phyloP scores from a whole-genome alignment of 805 yeast species.

The Ogataea minuta region DNA sequence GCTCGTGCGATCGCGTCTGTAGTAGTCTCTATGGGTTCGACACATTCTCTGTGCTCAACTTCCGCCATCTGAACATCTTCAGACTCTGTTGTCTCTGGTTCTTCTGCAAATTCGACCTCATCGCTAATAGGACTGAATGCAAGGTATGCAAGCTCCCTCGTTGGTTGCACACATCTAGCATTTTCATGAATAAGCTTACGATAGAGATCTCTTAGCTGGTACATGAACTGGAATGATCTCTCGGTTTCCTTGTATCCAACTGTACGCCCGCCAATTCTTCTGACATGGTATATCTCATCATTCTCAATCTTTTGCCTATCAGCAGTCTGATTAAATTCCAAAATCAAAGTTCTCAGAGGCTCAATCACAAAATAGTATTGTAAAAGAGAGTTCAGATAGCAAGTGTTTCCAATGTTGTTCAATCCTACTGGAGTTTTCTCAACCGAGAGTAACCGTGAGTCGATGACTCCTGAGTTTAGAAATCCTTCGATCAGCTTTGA shows the following conservation, averaged over 20 bases:
- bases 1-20: too few species aligned
- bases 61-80: not conserved
- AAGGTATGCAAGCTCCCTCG: slow-evolving; percentile 79
- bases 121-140: slow-evolving; percentile 76
- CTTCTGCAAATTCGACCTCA: slow-evolving; percentile 54
- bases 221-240: slow-evolving; percentile 79
- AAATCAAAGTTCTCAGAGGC: slow-evolving; percentile 69
- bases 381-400: slow-evolving; percentile 85
- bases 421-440: slow-evolving; percentile 87
- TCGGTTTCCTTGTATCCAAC: slow-evolving; percentile 77
- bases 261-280: slow-evolving; percentile 85
- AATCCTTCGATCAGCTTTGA: slow-evolving; percentile 57
- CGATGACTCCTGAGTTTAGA: slow-evolving; percentile 60
- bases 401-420: slow-evolving; percentile 93
- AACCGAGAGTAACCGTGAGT: slow-evolving; percentile 56
- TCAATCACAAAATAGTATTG: slow-evolving; percentile 87
- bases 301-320: slow-evolving; percentile 28
- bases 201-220: slow-evolving; percentile 68
- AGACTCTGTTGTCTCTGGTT: slow-evolving; percentile 2
- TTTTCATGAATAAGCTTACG: slow-evolving; percentile 62
- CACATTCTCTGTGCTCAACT: not conserved
- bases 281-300: slow-evolving; percentile 36
- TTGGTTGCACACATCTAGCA: slow-evolving; percentile 71
- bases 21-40: too few species aligned
- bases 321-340: slow-evolving; percentile 48